These are phyloP conservation scores for Warburgia ugandensis DNA, from an alignment of 164 flowering plant genomes.

Conservation along the genomic window DNA sequence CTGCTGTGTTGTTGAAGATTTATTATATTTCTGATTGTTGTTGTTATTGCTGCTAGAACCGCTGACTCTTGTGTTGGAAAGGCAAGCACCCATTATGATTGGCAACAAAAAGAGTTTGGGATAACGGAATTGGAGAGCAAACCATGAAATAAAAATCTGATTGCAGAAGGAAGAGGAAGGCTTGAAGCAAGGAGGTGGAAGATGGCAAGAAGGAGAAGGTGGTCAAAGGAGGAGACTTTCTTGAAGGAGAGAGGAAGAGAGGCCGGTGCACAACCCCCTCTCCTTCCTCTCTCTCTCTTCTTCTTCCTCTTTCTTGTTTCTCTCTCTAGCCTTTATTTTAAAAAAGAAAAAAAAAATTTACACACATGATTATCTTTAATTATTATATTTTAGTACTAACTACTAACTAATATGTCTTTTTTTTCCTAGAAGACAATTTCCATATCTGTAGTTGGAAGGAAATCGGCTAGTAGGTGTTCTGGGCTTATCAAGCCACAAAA, in stretches of 20 bases:
- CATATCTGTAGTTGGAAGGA: too few relatives aligned
- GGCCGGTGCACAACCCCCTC: neutral
- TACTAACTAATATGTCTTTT: too few relatives aligned
- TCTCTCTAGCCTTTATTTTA: neutral
- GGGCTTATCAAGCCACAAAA: too few relatives aligned
- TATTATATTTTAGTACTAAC: too few relatives aligned
- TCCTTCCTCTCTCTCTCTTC: neutral
- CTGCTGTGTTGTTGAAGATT: constrained; percentile 8
- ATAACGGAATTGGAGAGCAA: too few relatives aligned
- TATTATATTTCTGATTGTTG: constrained; percentile 9
- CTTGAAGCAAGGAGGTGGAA: constrained; percentile 6
- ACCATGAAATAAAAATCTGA: neutral
- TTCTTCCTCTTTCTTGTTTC: neutral
- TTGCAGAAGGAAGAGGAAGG: neutral
- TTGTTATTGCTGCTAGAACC: constrained; percentile 51
- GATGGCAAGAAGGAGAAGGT: constrained; percentile 2
- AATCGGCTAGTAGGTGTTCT: too few relatives aligned
- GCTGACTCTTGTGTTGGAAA: constrained; percentile 64
- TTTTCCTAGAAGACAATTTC: too few relatives aligned
- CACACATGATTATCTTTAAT: too few relatives aligned
- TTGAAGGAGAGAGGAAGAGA: constrained; percentile 2
- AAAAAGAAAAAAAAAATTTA: too few relatives aligned
- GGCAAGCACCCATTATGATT: constrained; percentile 87
- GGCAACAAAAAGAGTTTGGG: too few relatives aligned
- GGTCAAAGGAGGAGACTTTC: constrained; percentile 25